phyloP scores from a whole-genome alignment of 1,284 basidiomycete genomes.

The Lentinula novae-zelandiae region DNA sequence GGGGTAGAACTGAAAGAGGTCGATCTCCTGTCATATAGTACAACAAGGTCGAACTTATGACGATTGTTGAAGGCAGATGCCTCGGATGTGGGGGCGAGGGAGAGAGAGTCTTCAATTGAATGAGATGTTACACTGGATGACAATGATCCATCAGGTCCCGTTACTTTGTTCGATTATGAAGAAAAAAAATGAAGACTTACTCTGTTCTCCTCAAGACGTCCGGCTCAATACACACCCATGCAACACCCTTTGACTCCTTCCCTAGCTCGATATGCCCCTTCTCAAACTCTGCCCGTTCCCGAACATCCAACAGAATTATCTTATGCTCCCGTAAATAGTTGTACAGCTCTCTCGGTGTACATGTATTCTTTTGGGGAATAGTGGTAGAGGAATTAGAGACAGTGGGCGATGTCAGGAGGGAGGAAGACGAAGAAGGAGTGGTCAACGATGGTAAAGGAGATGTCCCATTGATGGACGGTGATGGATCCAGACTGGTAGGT shows the following conservation, averaged over 20 bases:
- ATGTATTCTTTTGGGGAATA: conserved; percentile 41
- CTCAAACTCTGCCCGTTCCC: conserved; percentile 75
- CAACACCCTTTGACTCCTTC: conserved; percentile 37
- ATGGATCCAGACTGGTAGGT: conserved; percentile 1
- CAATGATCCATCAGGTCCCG: background rate
- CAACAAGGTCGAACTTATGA: conserved; percentile 87
- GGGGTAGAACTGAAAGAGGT: conserved; percentile 54
- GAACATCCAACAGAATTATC: conserved; percentile 81
- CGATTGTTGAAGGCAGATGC: conserved; percentile 73
- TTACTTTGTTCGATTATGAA: background rate
- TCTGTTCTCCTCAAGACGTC: conserved; percentile 64
- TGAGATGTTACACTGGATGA: conserved; percentile 58
- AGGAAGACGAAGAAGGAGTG: background rate
- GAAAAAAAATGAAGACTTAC: conserved; percentile 41
- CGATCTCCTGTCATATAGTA: conserved; percentile 80
- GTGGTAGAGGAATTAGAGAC: background rate
- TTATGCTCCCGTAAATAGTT: conserved; percentile 62
- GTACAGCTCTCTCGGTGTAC: conserved; percentile 59
- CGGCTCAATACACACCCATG: conserved; percentile 82
- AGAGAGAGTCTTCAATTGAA: conserved; percentile 75
- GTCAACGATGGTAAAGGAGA: background rate
- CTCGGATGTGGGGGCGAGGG: conserved; percentile 71
- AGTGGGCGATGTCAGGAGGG: background rate
- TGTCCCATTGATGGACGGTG: background rate
- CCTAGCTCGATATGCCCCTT: conserved; percentile 62